phyloP scores from a whole-genome alignment of 139 green algal genomes.

The Closterium sp. region DNA sequence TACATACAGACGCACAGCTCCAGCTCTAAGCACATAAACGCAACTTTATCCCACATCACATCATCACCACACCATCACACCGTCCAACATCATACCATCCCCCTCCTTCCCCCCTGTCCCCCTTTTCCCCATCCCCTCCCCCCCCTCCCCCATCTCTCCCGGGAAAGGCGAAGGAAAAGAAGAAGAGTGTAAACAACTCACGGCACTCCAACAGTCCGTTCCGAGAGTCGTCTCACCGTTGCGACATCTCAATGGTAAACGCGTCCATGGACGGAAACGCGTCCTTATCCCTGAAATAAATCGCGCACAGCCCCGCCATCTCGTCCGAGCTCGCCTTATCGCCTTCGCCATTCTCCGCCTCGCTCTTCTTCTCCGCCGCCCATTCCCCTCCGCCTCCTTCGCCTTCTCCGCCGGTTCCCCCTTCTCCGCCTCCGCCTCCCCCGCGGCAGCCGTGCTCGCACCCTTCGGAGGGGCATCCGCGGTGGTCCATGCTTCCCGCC shows the following conservation, averaged over 20 bases:
- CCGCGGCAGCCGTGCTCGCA: background rate
- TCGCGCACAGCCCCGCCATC: background rate
- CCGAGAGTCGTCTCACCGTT: background rate
- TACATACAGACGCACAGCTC: background rate
- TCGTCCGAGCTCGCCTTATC: background rate
- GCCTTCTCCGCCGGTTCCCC: background rate
- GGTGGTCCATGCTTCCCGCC: background rate
- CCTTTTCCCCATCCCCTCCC: too few species aligned
- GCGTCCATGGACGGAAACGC: background rate
- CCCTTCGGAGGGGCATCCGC: background rate
- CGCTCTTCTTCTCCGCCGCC: background rate
- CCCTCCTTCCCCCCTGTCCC: too few species aligned
- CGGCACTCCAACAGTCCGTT: too few species aligned
- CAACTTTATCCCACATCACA: background rate
- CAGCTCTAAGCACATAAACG: background rate
- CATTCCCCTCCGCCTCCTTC: background rate
- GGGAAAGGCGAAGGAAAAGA: too few species aligned
- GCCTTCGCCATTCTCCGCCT: background rate
- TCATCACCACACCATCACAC: background rate
- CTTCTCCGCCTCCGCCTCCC: constrained; percentile 8
- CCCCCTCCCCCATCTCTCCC: too few species aligned
- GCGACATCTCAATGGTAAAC: background rate
- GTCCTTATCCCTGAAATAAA: background rate
- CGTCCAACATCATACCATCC: background rate
- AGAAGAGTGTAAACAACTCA: too few species aligned